phyloP scores from a whole-genome alignment of 2,329 filamentous ascomycete genomes.

The Simplicillium sp. region DNA sequence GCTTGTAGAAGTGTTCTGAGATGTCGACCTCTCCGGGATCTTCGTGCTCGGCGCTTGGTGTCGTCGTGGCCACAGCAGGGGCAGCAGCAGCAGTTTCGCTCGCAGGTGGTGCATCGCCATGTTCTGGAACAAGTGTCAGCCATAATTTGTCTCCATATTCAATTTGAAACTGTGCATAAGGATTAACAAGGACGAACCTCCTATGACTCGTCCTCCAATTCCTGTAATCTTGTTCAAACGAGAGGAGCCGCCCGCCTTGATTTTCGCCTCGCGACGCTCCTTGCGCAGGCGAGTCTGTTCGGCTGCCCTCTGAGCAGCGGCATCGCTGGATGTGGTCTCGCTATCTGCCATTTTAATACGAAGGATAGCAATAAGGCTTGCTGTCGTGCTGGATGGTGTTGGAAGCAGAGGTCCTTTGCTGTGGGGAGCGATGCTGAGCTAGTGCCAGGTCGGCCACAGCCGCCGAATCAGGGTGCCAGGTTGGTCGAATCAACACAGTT shows the following conservation, averaged over 20 bases:
- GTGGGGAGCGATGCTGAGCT: too few relatives aligned
- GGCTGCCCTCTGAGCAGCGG: constrained; percentile 40
- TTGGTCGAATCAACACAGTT: too few relatives aligned
- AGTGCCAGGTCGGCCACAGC: too few relatives aligned
- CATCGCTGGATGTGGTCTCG: constrained; percentile 26
- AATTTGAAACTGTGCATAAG: too few relatives aligned
- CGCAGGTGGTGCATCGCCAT: constrained; percentile 15
- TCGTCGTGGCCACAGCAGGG: constrained; percentile 15
- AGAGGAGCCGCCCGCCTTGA: constrained; percentile 59
- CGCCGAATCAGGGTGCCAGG: too few relatives aligned
- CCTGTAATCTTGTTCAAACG: constrained; percentile 69
- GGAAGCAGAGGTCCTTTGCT: too few relatives aligned
- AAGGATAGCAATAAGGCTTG: neutral
- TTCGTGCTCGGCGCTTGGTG: constrained; percentile 29
- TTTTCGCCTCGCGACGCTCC: constrained; percentile 71
- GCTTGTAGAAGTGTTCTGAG: constrained; percentile 61
- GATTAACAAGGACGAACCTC: constrained; percentile 14
- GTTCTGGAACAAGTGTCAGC: neutral
- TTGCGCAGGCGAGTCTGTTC: constrained; percentile 68
- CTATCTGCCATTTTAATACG: constrained; percentile 28
- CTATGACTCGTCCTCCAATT: constrained; percentile 37
- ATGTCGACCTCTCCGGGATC: constrained; percentile 74
- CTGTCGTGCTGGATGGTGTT: constrained; percentile 1
- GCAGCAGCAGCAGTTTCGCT: constrained; percentile 23
- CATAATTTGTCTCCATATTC: neutral